These are phyloP conservation scores for Phytophthora kernoviae DNA, from an alignment of 352 stramenopile species.

Conservation along the genomic window DNA sequence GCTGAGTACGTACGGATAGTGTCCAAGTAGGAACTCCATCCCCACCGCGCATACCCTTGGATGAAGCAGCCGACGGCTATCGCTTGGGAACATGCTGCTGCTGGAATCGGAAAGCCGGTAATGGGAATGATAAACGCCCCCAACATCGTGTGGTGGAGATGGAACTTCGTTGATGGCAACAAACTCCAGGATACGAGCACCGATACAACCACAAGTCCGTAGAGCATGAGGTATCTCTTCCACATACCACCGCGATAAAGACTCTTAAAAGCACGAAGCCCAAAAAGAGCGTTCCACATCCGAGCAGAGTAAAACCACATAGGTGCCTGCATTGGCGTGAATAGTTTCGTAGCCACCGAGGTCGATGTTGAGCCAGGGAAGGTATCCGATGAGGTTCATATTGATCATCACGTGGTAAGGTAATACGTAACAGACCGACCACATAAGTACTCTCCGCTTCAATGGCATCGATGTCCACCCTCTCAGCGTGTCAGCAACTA, in stretches of 20 bases:
- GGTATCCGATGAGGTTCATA: conserved; percentile 73
- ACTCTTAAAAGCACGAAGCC: conserved; percentile 45
- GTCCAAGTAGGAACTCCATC: conserved; percentile 72
- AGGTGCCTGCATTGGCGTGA: conserved; percentile 57
- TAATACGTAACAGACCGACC: conserved; percentile 65
- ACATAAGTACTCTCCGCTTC: conserved; percentile 51
- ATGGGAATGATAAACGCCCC: conserved; percentile 66
- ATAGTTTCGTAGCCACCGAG: conserved; percentile 65
- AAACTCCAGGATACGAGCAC: conserved; percentile 53
- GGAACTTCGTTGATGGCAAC: conserved; percentile 66
- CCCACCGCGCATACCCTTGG: conserved; percentile 79
- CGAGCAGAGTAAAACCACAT: conserved; percentile 57
- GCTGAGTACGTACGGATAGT: conserved; percentile 52
- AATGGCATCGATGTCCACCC: conserved; percentile 40
- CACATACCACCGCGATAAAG: conserved; percentile 50
- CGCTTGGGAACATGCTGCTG: conserved; percentile 62
- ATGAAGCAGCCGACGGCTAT: conserved; percentile 63
- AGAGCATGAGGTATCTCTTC: conserved; percentile 42
- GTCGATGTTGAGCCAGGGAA: conserved; percentile 78
- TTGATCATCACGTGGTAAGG: conserved; percentile 78
- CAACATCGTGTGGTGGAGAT: conserved; percentile 81
- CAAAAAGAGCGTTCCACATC: conserved; percentile 35
- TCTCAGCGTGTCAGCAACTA: conserved; percentile 49
- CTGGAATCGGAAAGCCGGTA: conserved; percentile 63
- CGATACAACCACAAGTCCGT: conserved; percentile 31